These are phyloP conservation scores for Diutina pseudorugosa DNA, from an alignment of 1,139 yeast species.

Conservation along the genomic window DNA sequence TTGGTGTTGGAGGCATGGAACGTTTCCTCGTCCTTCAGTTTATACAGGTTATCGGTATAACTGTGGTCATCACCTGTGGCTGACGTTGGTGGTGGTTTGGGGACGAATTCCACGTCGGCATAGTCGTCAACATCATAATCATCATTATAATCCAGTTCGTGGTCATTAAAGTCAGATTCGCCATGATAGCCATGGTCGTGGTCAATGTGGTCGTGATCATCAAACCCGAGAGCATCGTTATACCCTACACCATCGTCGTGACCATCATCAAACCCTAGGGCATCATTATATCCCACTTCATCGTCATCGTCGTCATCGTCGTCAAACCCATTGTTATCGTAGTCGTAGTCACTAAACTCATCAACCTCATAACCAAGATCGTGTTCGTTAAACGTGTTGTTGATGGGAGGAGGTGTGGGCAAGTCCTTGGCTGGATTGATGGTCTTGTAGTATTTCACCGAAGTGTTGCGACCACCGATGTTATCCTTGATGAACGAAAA, in stretches of 20 bases:
- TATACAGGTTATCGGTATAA: not conserved
- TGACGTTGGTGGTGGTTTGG: not conserved
- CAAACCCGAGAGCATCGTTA: not conserved
- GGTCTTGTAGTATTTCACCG: constrained; percentile 48
- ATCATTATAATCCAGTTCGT: not conserved
- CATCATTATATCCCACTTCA: constrained; percentile 6
- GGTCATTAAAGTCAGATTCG: constrained; percentile 33
- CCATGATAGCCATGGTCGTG: constrained; percentile 33
- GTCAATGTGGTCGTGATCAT: not conserved
- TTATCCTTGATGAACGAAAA: constrained; percentile 49
- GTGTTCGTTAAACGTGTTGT: not conserved
- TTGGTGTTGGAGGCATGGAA: not conserved
- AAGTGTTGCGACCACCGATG: constrained; percentile 47
- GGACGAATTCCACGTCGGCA: not conserved
- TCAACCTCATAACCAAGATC: constrained; percentile 4
- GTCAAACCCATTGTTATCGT: constrained; percentile 30
- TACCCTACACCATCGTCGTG: not conserved
- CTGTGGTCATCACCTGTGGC: not conserved
- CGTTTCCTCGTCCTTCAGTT: not conserved
- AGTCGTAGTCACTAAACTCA: constrained; percentile 3
- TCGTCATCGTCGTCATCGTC: constrained; percentile 41
- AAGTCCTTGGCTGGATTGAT: constrained; percentile 8
- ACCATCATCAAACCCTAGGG: not conserved
- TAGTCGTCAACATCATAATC: not conserved
- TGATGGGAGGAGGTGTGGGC: not conserved